Percentiles rank a stretch among this genome's conserved stretches.
Evolutionary conservation across 1,284 basidiomycete species (phyloP).

Genomic region (Heterobasidion irregulare): DNA sequence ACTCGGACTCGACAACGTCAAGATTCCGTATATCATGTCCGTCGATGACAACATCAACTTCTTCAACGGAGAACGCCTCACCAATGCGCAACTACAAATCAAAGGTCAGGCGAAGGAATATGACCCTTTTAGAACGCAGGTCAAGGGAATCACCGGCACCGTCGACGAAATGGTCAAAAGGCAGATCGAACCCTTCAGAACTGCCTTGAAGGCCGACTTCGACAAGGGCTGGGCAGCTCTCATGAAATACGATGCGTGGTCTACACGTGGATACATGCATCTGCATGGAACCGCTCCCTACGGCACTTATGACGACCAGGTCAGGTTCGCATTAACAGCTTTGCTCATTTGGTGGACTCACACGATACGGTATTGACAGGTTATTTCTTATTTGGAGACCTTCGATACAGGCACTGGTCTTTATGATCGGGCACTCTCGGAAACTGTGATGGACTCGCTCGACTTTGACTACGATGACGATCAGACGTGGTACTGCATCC

Average conservation of each 20-base stretch:
- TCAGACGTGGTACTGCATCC: neutral
- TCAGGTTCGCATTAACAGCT: neutral
- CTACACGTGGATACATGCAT: neutral
- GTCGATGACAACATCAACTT: neutral
- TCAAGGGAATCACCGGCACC: neutral
- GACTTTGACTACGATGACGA: neutral
- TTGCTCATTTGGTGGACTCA: neutral
- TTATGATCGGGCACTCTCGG: neutral
- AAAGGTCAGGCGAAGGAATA: neutral
- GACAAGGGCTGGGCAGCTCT: conserved; percentile 19
- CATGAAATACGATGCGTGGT: conserved; percentile 17
- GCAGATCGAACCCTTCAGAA: conserved; percentile 9
- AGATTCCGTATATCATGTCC: neutral
- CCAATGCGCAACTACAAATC: neutral
- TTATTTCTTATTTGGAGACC: neutral
- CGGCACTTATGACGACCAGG: neutral
- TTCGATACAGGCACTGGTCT: neutral
- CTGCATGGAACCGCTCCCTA: neutral
- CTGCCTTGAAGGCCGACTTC: conserved; percentile 5
- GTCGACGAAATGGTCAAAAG: neutral
- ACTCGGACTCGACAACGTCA: neutral
- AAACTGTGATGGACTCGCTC: neutral
- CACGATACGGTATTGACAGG: neutral
- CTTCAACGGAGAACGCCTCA: neutral
- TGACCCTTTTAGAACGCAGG: neutral